Evolutionary conservation across 1,284 basidiomycete species (phyloP).

Genomic region (Lentinula novae-zelandiae): DNA sequence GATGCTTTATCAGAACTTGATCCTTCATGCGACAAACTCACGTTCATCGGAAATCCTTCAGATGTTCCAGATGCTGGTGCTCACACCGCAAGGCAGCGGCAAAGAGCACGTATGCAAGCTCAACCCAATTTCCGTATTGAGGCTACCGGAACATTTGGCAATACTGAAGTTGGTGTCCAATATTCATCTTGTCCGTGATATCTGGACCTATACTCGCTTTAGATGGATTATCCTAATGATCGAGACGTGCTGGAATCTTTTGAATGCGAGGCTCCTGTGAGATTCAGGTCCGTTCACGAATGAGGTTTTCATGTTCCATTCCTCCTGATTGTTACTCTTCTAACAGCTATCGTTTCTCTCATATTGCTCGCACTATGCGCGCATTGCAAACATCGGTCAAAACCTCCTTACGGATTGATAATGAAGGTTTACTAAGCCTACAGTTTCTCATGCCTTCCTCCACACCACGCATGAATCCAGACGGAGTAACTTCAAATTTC

Average conservation of each 20-base stretch:
- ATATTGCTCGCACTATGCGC: slow-evolving; percentile 65
- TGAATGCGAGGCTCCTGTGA: slow-evolving; percentile 67
- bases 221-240: slow-evolving; percentile 95
- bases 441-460: slow-evolving; percentile 84
- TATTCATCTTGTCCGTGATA: neutral
- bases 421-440: slow-evolving; percentile 74
- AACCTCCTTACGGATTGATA: slow-evolving; percentile 81
- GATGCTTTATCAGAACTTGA: slow-evolving; percentile 91
- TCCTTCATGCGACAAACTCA: slow-evolving; percentile 77
- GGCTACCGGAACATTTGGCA: slow-evolving; percentile 77
- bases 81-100: slow-evolving; percentile 26
- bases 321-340: neutral
- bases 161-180: slow-evolving; percentile 60
- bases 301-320: neutral
- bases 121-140: slow-evolving; percentile 73
- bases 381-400: slow-evolving; percentile 81
- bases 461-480: slow-evolving; percentile 31
- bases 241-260: slow-evolving; percentile 86
- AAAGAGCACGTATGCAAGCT: slow-evolving; percentile 24
- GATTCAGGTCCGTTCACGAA: slow-evolving; percentile 58
- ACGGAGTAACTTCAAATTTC: slow-evolving; percentile 46
- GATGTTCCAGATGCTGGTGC: slow-evolving; percentile 15
- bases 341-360: slow-evolving; percentile 73
- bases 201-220: slow-evolving; percentile 3
- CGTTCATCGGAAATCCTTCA: slow-evolving; percentile 74